Conservation (phyloP, 371 early-diverging fungal species). For the Polyrhizophydium stewartii region DNA sequence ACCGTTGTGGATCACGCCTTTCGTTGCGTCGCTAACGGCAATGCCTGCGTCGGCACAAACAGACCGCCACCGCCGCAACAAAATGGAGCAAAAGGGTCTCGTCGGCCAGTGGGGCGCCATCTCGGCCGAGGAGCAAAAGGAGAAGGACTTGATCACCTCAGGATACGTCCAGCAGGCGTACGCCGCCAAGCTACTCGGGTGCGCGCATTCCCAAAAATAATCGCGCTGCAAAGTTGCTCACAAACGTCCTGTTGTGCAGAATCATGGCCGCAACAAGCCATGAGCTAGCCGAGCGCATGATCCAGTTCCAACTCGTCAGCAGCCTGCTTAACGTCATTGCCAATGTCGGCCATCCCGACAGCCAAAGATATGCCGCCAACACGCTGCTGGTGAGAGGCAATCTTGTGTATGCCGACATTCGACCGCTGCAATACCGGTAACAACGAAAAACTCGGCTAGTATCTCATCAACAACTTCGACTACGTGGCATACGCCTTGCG, state of each 20-base stretch:
- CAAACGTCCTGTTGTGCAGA: conserved; percentile 18
- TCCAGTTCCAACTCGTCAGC: conserved; percentile 41
- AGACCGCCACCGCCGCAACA: background rate
- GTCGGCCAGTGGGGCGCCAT: background rate
- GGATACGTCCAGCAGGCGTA: conserved; percentile 50
- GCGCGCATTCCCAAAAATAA: conserved; percentile 2
- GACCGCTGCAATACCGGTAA: no score
- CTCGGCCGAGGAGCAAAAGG: conserved; percentile 8
- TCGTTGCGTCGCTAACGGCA: no score
- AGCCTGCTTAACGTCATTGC: conserved; percentile 44
- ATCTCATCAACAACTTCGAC: conserved; percentile 30
- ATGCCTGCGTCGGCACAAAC: no score
- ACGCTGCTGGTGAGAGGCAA: conserved; percentile 26
- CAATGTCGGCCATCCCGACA: conserved; percentile 47
- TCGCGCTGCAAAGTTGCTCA: background rate
- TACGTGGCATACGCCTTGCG: conserved; percentile 33
- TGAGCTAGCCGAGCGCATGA: conserved; percentile 43
- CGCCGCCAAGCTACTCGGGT: conserved; percentile 51
- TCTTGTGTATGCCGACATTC: background rate
- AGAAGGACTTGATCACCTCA: conserved; percentile 28
- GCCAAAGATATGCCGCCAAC: conserved; percentile 47
- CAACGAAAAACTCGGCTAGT: no score
- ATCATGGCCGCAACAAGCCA: conserved; percentile 36
- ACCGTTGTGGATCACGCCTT: background rate
- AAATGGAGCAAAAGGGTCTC: background rate